Evolutionary conservation across 208 protist species (phyloP).

Genomic region (Vickermania spadyakhi): DNA sequence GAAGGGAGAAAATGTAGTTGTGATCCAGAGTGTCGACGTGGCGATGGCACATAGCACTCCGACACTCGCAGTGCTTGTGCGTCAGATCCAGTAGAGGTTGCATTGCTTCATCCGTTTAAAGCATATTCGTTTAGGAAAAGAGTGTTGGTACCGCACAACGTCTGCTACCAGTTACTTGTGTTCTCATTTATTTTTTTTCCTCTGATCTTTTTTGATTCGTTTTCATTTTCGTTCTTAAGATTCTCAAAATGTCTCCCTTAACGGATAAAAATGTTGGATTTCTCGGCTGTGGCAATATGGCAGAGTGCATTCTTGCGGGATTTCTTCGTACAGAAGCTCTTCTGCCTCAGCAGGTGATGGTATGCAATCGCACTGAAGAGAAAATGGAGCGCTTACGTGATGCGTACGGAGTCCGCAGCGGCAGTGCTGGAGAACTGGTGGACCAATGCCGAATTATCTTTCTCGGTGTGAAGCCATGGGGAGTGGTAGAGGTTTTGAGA

Average conservation of each 20-base stretch:
- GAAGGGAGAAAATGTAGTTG: too few species aligned
- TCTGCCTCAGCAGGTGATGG: conserved; percentile 37
- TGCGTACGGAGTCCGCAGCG: conserved; percentile 35
- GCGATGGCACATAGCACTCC: too few species aligned
- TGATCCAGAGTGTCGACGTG: too few species aligned
- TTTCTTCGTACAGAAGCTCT: conserved; percentile 26
- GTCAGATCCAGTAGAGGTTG: too few species aligned
- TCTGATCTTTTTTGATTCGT: too few species aligned
- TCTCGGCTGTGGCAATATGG: conserved; percentile 94
- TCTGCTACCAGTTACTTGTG: too few species aligned
- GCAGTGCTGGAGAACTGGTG: conserved; percentile 40
- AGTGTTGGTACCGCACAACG: too few species aligned
- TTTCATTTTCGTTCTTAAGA: too few species aligned
- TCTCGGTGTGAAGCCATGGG: conserved; percentile 91
- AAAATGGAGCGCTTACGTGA: conserved; percentile 31
- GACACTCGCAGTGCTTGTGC: too few species aligned
- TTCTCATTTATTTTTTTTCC: too few species aligned
- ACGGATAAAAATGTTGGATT: conserved; percentile 66
- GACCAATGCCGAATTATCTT: conserved; percentile 72
- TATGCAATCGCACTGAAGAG: conserved; percentile 51
- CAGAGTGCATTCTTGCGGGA: conserved; percentile 76
- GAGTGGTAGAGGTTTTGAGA: conserved; percentile 47
- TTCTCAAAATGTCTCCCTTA: neutral
- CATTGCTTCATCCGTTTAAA: too few species aligned
- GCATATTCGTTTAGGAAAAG: too few species aligned